Evolutionary conservation across 108 stramenopile species (phyloP).

Genomic region (Nitzschia sp.): DNA sequence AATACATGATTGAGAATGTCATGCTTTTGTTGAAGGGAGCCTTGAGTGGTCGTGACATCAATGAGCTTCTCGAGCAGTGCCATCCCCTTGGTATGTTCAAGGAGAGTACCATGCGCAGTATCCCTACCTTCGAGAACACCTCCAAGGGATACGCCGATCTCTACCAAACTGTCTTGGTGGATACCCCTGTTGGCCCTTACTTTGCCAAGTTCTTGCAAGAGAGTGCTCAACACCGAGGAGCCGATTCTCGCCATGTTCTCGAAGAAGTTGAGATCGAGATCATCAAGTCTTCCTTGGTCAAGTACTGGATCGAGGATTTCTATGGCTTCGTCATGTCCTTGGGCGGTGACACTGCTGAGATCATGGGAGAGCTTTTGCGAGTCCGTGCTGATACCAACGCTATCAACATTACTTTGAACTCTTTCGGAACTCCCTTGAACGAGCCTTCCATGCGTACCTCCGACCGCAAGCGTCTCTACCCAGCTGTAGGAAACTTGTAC

Average conservation of each 20-base stretch:
- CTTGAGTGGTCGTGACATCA: constrained; percentile 89
- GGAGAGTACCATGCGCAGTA: constrained; percentile 94
- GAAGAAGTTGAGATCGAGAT: constrained; percentile 99
- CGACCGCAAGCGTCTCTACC: constrained; percentile 94
- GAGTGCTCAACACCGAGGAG: constrained; percentile 43
- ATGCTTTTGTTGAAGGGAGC: constrained; percentile 98
- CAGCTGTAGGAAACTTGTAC: constrained; percentile 95
- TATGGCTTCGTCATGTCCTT: constrained; percentile 72
- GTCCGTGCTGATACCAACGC: constrained; percentile 97
- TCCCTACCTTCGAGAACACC: constrained; percentile 93
- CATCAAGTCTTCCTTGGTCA: constrained; percentile 96
- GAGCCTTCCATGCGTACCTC: constrained; percentile 93
- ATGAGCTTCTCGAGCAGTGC: constrained; percentile 96
- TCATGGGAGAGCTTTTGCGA: constrained; percentile 95
- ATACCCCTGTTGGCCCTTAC: constrained; percentile 97
- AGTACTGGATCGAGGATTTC: constrained; percentile 98
- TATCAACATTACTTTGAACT: constrained; percentile 99
- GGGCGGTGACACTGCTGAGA: constrained; percentile 91
- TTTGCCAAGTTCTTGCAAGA: constrained; percentile 91
- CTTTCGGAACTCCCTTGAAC: constrained; percentile 92
- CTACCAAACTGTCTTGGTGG: constrained; percentile 97
- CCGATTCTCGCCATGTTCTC: constrained; percentile 86
- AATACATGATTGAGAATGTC: constrained; percentile 99
- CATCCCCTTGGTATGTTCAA: constrained; percentile 99
- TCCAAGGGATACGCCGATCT: constrained; percentile 96